Conservation (phyloP, 2,329 filamentous ascomycete genomes). For the Hymenoscyphus linearis region DNA sequence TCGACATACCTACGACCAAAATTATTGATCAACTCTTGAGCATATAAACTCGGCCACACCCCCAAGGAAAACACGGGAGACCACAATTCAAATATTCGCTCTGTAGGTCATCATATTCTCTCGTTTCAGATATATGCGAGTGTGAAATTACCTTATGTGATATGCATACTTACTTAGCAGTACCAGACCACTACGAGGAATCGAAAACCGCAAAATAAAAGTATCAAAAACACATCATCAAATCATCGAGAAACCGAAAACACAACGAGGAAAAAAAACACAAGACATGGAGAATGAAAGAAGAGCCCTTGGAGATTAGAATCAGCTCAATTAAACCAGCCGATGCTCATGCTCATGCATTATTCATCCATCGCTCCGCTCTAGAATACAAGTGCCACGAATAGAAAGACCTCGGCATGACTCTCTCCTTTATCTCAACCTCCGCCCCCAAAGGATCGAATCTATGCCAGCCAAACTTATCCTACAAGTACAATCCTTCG, state of each 20-base stretch:
- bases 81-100: no score
- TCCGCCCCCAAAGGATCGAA: conserved; percentile 16
- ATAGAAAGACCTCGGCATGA: neutral
- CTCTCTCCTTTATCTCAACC: neutral
- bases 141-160: no score
- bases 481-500: conserved; percentile 95
- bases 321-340: neutral
- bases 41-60: no score
- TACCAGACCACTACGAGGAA: no score
- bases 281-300: neutral
- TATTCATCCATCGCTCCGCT: neutral
- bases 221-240: no score
- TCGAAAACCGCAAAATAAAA: no score
- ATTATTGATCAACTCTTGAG: no score
- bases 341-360: neutral
- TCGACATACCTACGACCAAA: no score
- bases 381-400: conserved; percentile 1
- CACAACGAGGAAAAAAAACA: neutral
- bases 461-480: neutral
- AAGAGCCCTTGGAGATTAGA: neutral
- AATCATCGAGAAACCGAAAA: neutral
- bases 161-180: no score
- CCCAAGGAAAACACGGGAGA: no score
- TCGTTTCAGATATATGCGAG: no score
- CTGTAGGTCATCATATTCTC: no score